Percentiles rank a stretch among this genome's conserved stretches.
These are phyloP conservation scores for Hippophae rhamnoides DNA, from an alignment of 306 rosid species.

Conservation along the genomic window DNA sequence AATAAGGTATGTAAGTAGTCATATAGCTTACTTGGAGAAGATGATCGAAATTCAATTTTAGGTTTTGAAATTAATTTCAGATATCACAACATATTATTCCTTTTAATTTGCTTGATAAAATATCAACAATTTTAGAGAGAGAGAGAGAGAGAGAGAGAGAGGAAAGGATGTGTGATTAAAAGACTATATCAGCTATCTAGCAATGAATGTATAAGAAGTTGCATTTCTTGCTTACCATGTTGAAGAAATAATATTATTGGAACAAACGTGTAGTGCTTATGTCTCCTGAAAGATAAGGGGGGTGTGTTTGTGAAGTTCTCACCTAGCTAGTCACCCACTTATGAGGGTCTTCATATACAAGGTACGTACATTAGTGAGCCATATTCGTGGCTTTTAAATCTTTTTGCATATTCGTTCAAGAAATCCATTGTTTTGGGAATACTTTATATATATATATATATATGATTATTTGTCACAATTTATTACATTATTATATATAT, in stretches of 20 bases:
- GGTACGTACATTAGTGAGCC: constrained; percentile 7
- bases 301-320: constrained; percentile 60
- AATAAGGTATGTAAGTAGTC: not conserved
- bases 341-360: constrained; percentile 62
- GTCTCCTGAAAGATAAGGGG: constrained; percentile 25
- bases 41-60: constrained; percentile 1
- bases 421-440: constrained; percentile 11
- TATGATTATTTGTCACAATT: too few species aligned
- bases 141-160: too few species aligned
- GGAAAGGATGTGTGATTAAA: not conserved
- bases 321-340: constrained; percentile 40
- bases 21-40: constrained; percentile 8
- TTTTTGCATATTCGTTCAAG: constrained; percentile 2
- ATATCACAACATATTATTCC: not conserved
- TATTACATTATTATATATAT: too few species aligned
- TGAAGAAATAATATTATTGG: constrained; percentile 36
- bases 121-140: not conserved
- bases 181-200: not conserved
- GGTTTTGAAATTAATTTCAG: constrained; percentile 1
- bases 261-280: constrained; percentile 24
- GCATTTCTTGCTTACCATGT: constrained; percentile 35
- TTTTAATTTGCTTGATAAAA: not conserved
- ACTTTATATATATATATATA: not conserved
- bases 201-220: not conserved
- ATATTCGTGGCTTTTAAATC: not conserved